Percentiles rank a stretch among this genome's conserved stretches.
phyloP scores from a whole-genome alignment of 306 rosid genomes.

The Lotus japonicus region DNA sequence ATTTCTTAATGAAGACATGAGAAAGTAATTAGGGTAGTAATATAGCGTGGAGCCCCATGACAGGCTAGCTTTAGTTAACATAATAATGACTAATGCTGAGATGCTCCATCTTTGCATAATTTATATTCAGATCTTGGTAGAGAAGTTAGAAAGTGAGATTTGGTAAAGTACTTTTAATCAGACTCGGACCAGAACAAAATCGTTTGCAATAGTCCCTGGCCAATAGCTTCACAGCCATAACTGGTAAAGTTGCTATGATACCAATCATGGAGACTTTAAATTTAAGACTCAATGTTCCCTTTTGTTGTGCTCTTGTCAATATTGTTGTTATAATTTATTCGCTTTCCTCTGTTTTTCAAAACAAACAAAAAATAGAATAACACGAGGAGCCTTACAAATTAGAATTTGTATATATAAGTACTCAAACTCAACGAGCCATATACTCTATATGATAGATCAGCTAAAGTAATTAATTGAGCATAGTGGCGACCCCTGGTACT shows the following conservation, averaged over 20 bases:
- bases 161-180: slow-evolving; percentile 32
- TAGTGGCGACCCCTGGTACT: not conserved
- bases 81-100: slow-evolving; percentile 29
- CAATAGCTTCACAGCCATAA: slow-evolving; percentile 22
- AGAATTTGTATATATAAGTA: too few relatives aligned
- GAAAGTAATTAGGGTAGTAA: slow-evolving; percentile 20
- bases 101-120: slow-evolving; percentile 22
- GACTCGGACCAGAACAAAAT: slow-evolving; percentile 26
- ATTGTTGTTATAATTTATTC: not conserved
- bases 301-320: not conserved
- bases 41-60: slow-evolving; percentile 23
- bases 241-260: slow-evolving; percentile 16
- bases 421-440: too few relatives aligned
- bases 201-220: slow-evolving; percentile 18
- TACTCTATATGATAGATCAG: too few relatives aligned
- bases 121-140: slow-evolving; percentile 14
- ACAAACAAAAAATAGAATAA: not conserved
- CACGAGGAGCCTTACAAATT: not conserved
- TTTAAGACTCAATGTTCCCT: not conserved
- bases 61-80: slow-evolving; percentile 29
- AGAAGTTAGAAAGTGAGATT: slow-evolving; percentile 33
- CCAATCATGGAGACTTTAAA: slow-evolving; percentile 14
- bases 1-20: slow-evolving; percentile 39
- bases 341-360: not conserved
- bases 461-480: not conserved